Base-by-base conservation (phyloP, 2,329 filamentous ascomycete genomes). In the Rachicladosporium sp. region DNA sequence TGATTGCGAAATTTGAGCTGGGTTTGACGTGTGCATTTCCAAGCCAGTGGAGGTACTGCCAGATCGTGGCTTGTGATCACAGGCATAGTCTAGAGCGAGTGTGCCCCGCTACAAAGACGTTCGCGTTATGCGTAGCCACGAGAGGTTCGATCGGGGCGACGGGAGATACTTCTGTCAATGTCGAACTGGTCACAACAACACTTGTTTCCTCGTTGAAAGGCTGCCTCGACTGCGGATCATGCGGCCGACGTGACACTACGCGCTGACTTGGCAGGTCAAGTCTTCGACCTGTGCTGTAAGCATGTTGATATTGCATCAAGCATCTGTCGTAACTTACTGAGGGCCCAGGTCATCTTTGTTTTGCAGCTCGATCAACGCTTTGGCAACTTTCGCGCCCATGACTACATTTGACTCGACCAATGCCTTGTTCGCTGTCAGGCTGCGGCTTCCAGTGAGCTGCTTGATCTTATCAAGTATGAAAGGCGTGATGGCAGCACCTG, bases 81-180 rank as follows among this genome's bases (percentile, higher is more conserved):
- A 95, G 48, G 80, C 82, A 29, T 91, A 68, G 59, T 96, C 89
- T 45, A 94, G 70, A 10, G 89, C 89, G 23, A 96, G 74, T 9
- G 86, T 86, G n/a, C 88, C 89, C 89, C 37, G 87, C 84, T 33
- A 95, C 85, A 21, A 95, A 65, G n/a, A 95, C 71, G 48, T 88
- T 78, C 37, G 70, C 66, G 46, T 57, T 43, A 9, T 30, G 43
- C 23, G 23, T 12, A 13, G 12, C 19, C 11, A 35, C 33, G 19
- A 35, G 33, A n/a, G 33, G 12, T n/a, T 13, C 13, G 23, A 6
- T 27, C 23, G 3, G 23, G 23, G 6, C 23, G 23, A 27, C 23
- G 4, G 23, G 23, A 27, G 23, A 27, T 27, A 27, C 23, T 27
- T 27, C 4, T 7, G 23, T 27, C 23, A 7, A 27, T 3, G 23